Conservation (phyloP, 2,329 filamentous ascomycete genomes). For the Colletotrichum liriopes region DNA sequence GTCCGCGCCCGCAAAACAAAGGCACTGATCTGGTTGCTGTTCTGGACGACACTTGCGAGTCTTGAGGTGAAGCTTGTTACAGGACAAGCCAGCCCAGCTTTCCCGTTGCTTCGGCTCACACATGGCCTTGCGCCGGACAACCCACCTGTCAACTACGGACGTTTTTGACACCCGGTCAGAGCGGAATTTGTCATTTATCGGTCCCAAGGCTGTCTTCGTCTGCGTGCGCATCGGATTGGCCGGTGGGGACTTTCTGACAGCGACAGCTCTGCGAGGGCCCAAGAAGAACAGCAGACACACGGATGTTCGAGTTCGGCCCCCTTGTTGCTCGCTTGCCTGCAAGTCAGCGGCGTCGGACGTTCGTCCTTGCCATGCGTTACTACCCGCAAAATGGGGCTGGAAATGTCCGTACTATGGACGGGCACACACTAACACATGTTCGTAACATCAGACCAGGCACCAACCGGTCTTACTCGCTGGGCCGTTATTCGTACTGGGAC, state of each 20-base stretch:
- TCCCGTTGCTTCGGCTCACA: slow-evolving; percentile 3
- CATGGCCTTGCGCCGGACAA: neutral
- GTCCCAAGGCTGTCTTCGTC: slow-evolving; percentile 25
- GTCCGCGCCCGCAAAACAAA: slow-evolving; percentile 22
- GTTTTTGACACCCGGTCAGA: slow-evolving; percentile 36
- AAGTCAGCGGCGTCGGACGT: slow-evolving; percentile 8
- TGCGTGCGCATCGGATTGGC: slow-evolving; percentile 31
- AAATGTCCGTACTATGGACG: neutral
- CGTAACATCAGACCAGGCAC: slow-evolving; percentile 17
- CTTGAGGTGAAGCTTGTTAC: slow-evolving; percentile 41
- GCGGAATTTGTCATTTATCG: slow-evolving; percentile 29
- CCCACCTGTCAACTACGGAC: slow-evolving; percentile 33
- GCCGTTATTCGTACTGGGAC: slow-evolving; percentile 1
- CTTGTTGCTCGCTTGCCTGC: slow-evolving; percentile 1
- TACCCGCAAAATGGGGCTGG: slow-evolving; percentile 21
- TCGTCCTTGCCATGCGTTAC: slow-evolving; percentile 32
- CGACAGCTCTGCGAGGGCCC: slow-evolving; percentile 32
- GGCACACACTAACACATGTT: neutral
- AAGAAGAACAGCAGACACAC: slow-evolving; percentile 19
- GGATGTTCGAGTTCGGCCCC: neutral
- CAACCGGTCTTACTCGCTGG: neutral
- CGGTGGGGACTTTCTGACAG: slow-evolving; percentile 25
- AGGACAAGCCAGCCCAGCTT: slow-evolving; percentile 12
- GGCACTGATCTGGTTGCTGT: slow-evolving; percentile 33
- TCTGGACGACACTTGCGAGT: slow-evolving; percentile 42